A percentile compares a stretch with the other conserved stretches of the same genome.
Evolutionary conservation across 179 eudicot genomes (phyloP).

Genomic region (Silene vulgaris): DNA sequence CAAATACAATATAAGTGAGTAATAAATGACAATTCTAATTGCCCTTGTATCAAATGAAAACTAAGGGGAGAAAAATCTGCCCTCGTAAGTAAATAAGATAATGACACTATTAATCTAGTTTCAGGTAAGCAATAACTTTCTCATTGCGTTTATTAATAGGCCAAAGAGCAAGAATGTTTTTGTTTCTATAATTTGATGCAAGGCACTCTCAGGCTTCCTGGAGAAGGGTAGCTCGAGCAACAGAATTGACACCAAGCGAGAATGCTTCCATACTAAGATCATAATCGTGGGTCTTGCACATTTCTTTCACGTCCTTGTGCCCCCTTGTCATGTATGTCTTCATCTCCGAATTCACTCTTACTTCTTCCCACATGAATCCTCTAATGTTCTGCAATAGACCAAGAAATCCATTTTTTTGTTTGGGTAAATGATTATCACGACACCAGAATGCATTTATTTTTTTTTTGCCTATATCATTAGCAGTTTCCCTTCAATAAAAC

Average conservation of each 20-base stretch:
- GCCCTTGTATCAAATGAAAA: no score
- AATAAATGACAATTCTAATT: no score
- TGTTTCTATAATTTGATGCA: neutral
- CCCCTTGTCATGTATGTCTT: constrained; percentile 71
- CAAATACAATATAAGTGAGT: no score
- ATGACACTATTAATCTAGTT: no score
- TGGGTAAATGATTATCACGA: no score
- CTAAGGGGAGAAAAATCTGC: no score
- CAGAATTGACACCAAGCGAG: constrained; percentile 74
- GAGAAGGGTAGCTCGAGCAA: constrained; percentile 73
- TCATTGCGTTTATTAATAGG: no score
- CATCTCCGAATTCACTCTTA: constrained; percentile 73
- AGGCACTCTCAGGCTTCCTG: constrained; percentile 52
- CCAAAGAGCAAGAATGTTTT: neutral
- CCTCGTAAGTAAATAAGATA: no score
- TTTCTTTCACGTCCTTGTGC: constrained; percentile 57
- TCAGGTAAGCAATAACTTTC: no score
- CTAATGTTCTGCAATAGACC: constrained; percentile 67
- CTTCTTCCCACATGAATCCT: constrained; percentile 94
- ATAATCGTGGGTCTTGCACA: constrained; percentile 73
- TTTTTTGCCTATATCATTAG: constrained; percentile 77
- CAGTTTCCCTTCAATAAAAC: constrained; percentile 63
- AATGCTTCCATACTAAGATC: constrained; percentile 98
- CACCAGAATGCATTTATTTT: constrained; percentile 62
- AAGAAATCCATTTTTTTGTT: no score